Evolutionary conservation across 2,329 filamentous ascomycete species (phyloP).

Genomic region (Seiridium unicorne): DNA sequence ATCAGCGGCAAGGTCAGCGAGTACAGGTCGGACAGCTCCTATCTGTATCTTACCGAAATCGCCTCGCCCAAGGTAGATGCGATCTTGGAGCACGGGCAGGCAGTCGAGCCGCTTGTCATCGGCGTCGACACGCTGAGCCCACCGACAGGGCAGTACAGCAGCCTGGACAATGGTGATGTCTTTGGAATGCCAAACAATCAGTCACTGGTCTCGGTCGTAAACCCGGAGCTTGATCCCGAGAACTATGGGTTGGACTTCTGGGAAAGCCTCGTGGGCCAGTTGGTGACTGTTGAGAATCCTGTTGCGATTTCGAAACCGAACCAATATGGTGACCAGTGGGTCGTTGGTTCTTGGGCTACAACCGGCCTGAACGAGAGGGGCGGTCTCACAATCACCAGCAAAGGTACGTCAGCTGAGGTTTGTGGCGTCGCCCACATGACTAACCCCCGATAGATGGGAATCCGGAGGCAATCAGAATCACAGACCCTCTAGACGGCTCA

Average conservation of each 20-base stretch:
- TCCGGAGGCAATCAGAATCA: conserved; percentile 67
- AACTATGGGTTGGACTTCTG: conserved; percentile 71
- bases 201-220: conserved; percentile 53
- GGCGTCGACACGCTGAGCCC: conserved; percentile 56
- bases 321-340: conserved; percentile 67
- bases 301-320: conserved; percentile 60
- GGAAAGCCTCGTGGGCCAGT: conserved; percentile 67
- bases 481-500: conserved; percentile 62
- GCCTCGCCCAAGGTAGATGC: conserved; percentile 51
- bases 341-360: conserved; percentile 62
- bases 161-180: conserved; percentile 63
- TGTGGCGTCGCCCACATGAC: background rate
- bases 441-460: conserved; percentile 52
- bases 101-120: conserved; percentile 57
- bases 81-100: conserved; percentile 51
- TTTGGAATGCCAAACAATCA: conserved; percentile 64
- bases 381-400: conserved; percentile 61
- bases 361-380: conserved; percentile 62
- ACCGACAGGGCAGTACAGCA: conserved; percentile 60
- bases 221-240: conserved; percentile 59
- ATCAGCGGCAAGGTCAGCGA: conserved; percentile 61
- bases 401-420: conserved; percentile 34
- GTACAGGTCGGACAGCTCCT: conserved; percentile 50
- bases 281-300: conserved; percentile 61
- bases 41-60: conserved; percentile 65